Evolutionary conservation across 202 grass and related monocot species (phyloP).

Genomic region (Musa balbisiana): DNA sequence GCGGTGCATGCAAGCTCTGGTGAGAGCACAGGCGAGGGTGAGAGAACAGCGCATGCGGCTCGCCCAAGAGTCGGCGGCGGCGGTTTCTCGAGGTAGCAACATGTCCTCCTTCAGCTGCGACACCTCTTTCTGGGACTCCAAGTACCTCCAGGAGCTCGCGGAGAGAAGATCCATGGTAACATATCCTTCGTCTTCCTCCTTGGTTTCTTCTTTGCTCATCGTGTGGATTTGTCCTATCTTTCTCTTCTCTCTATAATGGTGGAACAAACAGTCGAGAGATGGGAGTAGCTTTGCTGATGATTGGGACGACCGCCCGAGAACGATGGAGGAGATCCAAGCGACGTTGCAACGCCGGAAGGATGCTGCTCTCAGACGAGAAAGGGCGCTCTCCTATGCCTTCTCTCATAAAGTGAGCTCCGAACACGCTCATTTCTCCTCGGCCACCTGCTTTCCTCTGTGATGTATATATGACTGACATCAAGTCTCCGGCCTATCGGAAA

Average conservation of each 20-base stretch:
- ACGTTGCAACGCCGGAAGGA: conserved; percentile 69
- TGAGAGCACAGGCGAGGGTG: conserved; percentile 68
- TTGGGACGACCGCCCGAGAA: conserved; percentile 70
- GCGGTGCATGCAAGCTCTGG: conserved; percentile 89
- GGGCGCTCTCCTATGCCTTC: conserved; percentile 80
- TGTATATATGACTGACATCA: neutral
- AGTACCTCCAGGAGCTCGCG: conserved; percentile 58
- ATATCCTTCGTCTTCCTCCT: neutral
- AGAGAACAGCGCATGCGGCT: conserved; percentile 75
- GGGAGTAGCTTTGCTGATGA: conserved; percentile 65
- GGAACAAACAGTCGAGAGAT: conserved; percentile 59
- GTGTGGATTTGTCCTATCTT: neutral
- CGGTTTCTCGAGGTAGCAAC: conserved; percentile 32
- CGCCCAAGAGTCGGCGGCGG: conserved; percentile 41
- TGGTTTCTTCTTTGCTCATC: neutral
- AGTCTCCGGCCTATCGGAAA: neutral
- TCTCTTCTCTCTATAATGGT: neutral
- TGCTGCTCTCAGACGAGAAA: conserved; percentile 75
- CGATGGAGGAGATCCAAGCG: conserved; percentile 80
- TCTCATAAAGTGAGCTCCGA: conserved; percentile 55
- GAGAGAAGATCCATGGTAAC: conserved; percentile 63
- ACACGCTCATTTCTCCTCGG: neutral
- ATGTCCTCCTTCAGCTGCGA: conserved; percentile 78
- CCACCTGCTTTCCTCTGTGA: neutral
- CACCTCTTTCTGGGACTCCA: conserved; percentile 67